A percentile compares a stretch with the other conserved stretches of the same genome.
Conservation (phyloP, 352 stramenopile species). For the Achlya hypogyna region DNA sequence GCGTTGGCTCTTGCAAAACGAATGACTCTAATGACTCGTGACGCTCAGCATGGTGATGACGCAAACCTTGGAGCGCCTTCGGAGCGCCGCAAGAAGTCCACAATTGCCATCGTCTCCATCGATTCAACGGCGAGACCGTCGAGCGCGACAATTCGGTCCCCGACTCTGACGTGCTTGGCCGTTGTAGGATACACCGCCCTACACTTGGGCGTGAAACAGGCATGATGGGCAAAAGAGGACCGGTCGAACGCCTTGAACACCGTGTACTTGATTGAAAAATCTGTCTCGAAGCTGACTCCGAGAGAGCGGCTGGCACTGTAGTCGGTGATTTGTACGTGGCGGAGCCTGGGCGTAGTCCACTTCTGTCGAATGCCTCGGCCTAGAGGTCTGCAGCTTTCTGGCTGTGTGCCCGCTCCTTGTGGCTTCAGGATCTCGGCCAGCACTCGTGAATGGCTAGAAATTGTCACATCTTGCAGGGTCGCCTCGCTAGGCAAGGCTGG, state of each 20-base stretch:
- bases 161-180: constrained; percentile 3
- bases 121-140: constrained; percentile 21
- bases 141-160: constrained; percentile 27
- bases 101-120: background rate
- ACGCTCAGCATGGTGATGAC: no score
- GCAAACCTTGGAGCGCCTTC: no score
- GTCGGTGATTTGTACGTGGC: constrained; percentile 20
- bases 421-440: constrained; percentile 5
- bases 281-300: constrained; percentile 32
- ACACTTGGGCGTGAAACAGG: background rate
- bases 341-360: constrained; percentile 18
- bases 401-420: no score
- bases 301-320: constrained; percentile 21
- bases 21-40: no score
- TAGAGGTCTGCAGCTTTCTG: no score
- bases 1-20: no score
- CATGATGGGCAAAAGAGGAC: background rate
- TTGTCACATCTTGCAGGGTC: background rate
- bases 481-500: no score
- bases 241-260: constrained; percentile 33
- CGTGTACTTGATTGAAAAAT: constrained; percentile 25
- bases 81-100: background rate
- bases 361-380: background rate
- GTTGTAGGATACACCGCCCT: constrained; percentile 12
- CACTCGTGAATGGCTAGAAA: background rate